Evolutionary conservation across 2,329 filamentous ascomycete genomes (phyloP).

Genomic region (Dendryphion nanum): DNA sequence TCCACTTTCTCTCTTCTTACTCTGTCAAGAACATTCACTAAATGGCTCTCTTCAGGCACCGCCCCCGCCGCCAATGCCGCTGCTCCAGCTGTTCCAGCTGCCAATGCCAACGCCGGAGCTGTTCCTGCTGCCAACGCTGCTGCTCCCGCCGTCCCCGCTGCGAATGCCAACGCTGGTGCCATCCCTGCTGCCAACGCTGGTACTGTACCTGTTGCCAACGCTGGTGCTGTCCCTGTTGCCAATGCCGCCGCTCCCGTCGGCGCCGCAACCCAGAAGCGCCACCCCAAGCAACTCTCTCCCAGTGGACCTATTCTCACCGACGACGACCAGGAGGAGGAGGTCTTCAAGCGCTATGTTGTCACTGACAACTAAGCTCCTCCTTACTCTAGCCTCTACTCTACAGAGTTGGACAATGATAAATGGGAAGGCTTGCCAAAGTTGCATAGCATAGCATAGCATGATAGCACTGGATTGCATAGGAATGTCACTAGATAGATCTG

Average conservation of each 20-base stretch:
- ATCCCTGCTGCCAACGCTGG: not conserved
- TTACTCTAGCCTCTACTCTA: not conserved
- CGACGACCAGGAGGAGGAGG: conserved; percentile 37
- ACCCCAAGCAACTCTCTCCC: conserved; percentile 10
- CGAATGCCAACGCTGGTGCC: not conserved
- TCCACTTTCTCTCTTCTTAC: not conserved
- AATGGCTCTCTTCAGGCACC: not conserved
- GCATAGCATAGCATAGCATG: no score
- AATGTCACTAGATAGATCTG: no score
- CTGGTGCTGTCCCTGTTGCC: not conserved
- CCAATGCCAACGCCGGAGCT: not conserved
- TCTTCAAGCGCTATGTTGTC: conserved; percentile 4
- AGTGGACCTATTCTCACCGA: conserved; percentile 21
- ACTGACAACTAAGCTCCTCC: not conserved
- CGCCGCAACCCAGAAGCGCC: conserved; percentile 15
- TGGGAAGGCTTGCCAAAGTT: no score
- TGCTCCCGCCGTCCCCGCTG: not conserved
- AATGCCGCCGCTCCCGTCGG: not conserved
- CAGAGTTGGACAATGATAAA: no score
- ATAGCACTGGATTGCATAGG: no score
- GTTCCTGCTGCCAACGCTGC: not conserved
- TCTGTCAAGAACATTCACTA: not conserved
- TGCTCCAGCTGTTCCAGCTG: not conserved
- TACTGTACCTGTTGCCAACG: not conserved
- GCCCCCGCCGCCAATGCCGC: not conserved